These are phyloP conservation scores for Phycomyces blakesleeanus DNA, from an alignment of 192 early-diverging fungal species.

Conservation along the genomic window DNA sequence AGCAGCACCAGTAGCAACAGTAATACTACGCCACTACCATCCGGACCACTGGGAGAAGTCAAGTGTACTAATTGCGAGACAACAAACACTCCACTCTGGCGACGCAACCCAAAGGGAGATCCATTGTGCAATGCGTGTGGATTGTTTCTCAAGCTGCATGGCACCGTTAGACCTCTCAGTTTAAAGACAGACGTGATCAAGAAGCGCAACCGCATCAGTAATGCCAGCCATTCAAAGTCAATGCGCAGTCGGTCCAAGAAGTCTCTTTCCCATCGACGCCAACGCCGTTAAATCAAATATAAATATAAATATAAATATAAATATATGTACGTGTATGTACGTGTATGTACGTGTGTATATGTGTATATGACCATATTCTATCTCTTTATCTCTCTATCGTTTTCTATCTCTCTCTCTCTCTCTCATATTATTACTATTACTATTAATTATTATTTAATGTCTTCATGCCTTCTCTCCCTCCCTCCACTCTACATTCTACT, in stretches of 20 bases:
- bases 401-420: no score
- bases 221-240: conserved; percentile 8
- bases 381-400: no score
- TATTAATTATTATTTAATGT: no score
- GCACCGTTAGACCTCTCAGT: conserved; percentile 70
- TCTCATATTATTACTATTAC: no score
- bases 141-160: conserved; percentile 89
- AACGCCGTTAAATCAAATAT: no score
- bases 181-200: conserved; percentile 83
- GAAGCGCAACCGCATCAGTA: conserved; percentile 70
- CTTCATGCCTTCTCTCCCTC: no score
- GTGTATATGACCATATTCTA: no score
- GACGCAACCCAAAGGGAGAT: conserved; percentile 74
- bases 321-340: no score
- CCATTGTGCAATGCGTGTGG: conserved; percentile 95
- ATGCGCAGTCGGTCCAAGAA: not conserved
- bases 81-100: conserved; percentile 87
- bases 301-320: no score
- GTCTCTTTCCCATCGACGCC: no score
- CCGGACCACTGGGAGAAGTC: not conserved
- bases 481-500: no score
- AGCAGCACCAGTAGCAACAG: not conserved
- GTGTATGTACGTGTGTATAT: no score
- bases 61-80: conserved; percentile 81
- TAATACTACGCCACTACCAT: not conserved